These are phyloP conservation scores for Malassezia pachydermatis DNA, from an alignment of 1,284 basidiomycete genomes.

Conservation along the genomic window DNA sequence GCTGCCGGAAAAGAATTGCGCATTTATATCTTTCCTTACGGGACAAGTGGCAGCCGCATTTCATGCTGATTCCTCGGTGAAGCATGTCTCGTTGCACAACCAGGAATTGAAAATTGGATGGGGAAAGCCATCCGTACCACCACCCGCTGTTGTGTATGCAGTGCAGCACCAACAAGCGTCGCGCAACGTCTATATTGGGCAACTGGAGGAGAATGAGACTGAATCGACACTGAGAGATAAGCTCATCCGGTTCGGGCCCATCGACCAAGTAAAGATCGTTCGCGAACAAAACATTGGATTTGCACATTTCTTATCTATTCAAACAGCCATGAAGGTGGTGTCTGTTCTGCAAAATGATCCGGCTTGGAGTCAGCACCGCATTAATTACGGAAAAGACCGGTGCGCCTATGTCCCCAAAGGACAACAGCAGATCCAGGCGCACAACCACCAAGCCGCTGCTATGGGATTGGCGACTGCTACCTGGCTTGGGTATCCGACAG, in stretches of 20 bases:
- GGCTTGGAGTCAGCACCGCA: constrained; percentile 37
- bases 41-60: constrained; percentile 40
- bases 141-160: constrained; percentile 39
- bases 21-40: constrained; percentile 66
- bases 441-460: constrained; percentile 46
- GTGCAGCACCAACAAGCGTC: constrained; percentile 46
- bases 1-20: constrained; percentile 93
- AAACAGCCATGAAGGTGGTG: constrained; percentile 45
- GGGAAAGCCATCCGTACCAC: constrained; percentile 42
- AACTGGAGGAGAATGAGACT: constrained; percentile 35
- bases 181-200: constrained; percentile 43
- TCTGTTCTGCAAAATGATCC: constrained; percentile 37
- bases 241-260: constrained; percentile 41
- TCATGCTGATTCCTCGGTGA: constrained; percentile 45
- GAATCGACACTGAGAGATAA: constrained; percentile 39
- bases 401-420: constrained; percentile 46
- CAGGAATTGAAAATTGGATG: constrained; percentile 48
- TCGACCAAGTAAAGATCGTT: constrained; percentile 47
- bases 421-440: constrained; percentile 47
- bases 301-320: constrained; percentile 44
- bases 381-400: constrained; percentile 46
- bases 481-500: constrained; percentile 43
- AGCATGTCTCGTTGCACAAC: constrained; percentile 40
- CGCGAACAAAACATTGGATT: constrained; percentile 47
- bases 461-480: constrained; percentile 46